These are phyloP conservation scores for Ambrosia artemisiifolia DNA, from an alignment of 129 eudicot genomes.

Conservation along the genomic window DNA sequence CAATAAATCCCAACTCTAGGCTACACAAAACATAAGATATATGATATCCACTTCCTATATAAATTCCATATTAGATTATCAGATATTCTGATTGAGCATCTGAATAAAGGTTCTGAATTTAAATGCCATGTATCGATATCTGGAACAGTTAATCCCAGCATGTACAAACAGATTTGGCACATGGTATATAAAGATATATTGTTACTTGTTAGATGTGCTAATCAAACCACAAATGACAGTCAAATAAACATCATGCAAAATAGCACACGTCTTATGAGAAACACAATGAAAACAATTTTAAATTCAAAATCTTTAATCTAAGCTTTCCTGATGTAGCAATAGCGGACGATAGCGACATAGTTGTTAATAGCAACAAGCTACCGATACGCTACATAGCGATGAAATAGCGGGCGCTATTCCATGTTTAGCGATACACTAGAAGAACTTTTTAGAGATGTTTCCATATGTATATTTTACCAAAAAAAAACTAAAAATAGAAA, in stretches of 20 bases:
- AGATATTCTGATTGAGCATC: background rate
- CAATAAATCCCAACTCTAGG: background rate
- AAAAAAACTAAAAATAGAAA: too few relatives aligned
- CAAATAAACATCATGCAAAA: background rate
- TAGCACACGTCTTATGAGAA: background rate
- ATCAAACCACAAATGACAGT: background rate
- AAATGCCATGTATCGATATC: background rate
- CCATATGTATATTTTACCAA: too few relatives aligned
- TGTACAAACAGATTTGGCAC: background rate
- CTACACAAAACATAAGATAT: background rate
- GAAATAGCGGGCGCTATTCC: too few relatives aligned
- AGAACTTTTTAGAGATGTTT: too few relatives aligned
- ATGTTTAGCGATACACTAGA: too few relatives aligned
- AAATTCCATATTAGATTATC: background rate
- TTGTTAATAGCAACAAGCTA: too few relatives aligned
- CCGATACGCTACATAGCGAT: too few relatives aligned
- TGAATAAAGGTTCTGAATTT: background rate
- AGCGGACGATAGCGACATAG: too few relatives aligned
- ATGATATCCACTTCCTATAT: background rate
- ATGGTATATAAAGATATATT: background rate
- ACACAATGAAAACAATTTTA: background rate
- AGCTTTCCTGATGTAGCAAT: background rate
- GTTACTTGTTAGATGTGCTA: background rate
- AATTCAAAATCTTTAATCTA: background rate
- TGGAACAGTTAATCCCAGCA: background rate